Percentiles rank a stretch among this genome's conserved stretches.
Conservation (phyloP, 306 rosid species). For the Medicago arabica region DNA sequence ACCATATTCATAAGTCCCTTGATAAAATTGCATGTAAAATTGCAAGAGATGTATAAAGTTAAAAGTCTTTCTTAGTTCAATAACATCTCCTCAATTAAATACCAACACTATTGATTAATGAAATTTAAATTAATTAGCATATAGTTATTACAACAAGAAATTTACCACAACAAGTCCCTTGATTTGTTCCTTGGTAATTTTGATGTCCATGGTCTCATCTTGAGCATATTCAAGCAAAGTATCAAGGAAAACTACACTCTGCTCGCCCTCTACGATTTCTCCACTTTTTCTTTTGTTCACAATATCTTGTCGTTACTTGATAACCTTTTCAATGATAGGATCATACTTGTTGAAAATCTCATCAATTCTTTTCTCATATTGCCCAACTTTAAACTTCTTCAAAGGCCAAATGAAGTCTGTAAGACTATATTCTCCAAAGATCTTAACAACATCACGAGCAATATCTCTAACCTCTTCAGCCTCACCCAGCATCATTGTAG, state of each 20-base stretch:
- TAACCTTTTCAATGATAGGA: conserved; percentile 50
- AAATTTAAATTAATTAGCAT: too few species aligned
- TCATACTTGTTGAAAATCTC: conserved; percentile 41
- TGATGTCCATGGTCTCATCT: conserved; percentile 48
- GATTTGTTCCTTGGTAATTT: conserved; percentile 50
- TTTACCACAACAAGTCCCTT: conserved; percentile 50
- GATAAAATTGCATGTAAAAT: too few species aligned
- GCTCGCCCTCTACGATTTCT: conserved; percentile 22
- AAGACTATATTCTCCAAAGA: conserved; percentile 51
- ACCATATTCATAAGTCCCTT: too few species aligned
- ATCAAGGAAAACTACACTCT: conserved; percentile 41
- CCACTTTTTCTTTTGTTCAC: conserved; percentile 38
- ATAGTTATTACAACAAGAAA: not conserved
- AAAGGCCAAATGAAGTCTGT: conserved; percentile 48
- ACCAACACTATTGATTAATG: too few species aligned
- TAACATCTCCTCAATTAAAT: too few species aligned
- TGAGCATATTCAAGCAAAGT: conserved; percentile 48
- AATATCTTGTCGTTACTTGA: conserved; percentile 42
- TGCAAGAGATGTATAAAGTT: too few species aligned
- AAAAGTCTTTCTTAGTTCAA: too few species aligned
- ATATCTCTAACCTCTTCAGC: conserved; percentile 42
- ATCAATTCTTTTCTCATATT: conserved; percentile 49
- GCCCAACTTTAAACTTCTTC: conserved; percentile 42
- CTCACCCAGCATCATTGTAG: conserved; percentile 54
- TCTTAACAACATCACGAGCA: conserved; percentile 44